Evolutionary conservation across 2,329 filamentous ascomycete genomes (phyloP), one percentile per base, ranked within the genome.

Genomic region (Cytospora piceae): DNA sequence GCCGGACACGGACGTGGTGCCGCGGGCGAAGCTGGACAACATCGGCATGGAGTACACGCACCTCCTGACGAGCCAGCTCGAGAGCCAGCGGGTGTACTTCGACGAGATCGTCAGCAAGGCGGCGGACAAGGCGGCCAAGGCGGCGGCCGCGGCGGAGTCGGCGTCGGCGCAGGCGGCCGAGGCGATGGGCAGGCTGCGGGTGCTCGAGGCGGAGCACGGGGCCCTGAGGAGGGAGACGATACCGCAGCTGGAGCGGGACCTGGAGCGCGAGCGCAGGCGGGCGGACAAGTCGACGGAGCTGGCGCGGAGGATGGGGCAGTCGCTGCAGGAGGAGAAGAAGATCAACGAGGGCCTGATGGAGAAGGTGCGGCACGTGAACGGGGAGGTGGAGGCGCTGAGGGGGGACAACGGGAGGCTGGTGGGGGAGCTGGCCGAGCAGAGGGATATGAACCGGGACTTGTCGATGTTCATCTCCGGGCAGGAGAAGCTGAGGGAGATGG

Each of bases 21-120:
- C 91, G 1, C 81, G 90, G 24, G 84, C 85, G 54, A 90, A 90
- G 74, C 76, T 89, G 12, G 87, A 90, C 69, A 92, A 87, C 73
- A 96, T 98, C 74, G 92, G 92, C 34, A 85, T 95, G 70, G 95
- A 99, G 78, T 99, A 98, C 76, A 95, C 94, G 0, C 94, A 97
- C 74, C 86, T 99, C 2, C 86, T 99, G 14, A 96, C 92, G 3
- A 94, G 90, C 67, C 95, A 99, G 74, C 87, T 99, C 2, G 95
- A 98, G 75, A 93, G 90, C 53, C 95, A 99, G 76, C 87, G 95
- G 12, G 84, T 91, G 0, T 99, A 98, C 77, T 99, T 96, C 71
- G 94, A 98, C 75, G 94, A 96, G 71, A 88, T 96, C 75, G 85
- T 99, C 61, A 90, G 89, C 72, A 93, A 96, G 69, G 92, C 93